Percentiles rank a stretch among this genome's conserved stretches.
phyloP scores from a whole-genome alignment of 2,329 filamentous ascomycete genomes.

The Hirsutella minnesotensis region DNA sequence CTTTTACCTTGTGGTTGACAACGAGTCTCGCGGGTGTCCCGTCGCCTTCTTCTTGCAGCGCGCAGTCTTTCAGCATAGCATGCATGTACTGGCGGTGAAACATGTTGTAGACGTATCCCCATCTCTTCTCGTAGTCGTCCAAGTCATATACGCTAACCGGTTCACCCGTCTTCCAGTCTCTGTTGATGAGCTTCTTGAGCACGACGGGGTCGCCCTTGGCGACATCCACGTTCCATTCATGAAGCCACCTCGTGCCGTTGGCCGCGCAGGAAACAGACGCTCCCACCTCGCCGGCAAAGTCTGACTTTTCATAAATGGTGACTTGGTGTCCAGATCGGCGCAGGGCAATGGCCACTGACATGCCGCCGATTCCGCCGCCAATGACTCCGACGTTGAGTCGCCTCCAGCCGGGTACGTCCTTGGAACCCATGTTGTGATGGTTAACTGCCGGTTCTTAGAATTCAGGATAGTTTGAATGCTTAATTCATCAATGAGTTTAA shows the following conservation, averaged over 20 bases:
- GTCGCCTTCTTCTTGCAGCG: constrained; percentile 37
- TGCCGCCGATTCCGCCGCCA: constrained; percentile 36
- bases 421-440: constrained; percentile 14
- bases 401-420: constrained; percentile 24
- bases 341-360: constrained; percentile 32
- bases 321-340: constrained; percentile 34
- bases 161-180: constrained; percentile 59
- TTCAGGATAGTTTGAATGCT: no score
- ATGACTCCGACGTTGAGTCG: constrained; percentile 30
- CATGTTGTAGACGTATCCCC: constrained; percentile 57
- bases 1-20: constrained; percentile 40
- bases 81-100: constrained; percentile 62
- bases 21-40: constrained; percentile 40
- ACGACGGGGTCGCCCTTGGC: constrained; percentile 53
- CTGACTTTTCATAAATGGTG: constrained; percentile 53
- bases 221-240: constrained; percentile 56
- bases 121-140: constrained; percentile 51
- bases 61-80: constrained; percentile 49
- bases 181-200: constrained; percentile 53
- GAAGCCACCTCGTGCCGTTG: constrained; percentile 58
- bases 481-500: no score
- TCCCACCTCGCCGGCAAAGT: constrained; percentile 57
- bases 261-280: constrained; percentile 57
- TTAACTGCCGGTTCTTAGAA: not conserved
- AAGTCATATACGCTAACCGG: constrained; percentile 52